A percentile compares a stretch with the other conserved stretches of the same genome.
Evolutionary conservation across 208 protist genomes (phyloP).

Genomic region (Wallacemonas collosoma): DNA sequence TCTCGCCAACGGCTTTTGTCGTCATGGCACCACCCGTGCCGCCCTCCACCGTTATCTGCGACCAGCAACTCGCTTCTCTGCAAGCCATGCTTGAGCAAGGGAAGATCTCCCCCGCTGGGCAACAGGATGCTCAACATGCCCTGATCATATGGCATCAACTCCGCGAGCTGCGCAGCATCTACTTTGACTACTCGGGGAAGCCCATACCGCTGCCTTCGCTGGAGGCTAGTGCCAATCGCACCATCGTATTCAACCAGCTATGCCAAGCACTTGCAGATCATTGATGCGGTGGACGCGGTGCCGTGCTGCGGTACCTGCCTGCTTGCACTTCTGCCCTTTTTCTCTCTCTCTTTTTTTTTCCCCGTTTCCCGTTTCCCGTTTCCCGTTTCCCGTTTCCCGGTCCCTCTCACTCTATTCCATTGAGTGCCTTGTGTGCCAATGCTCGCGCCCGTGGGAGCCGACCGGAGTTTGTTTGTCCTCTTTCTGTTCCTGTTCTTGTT

Average conservation of each 20-base stretch:
- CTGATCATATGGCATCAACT: conserved; percentile 11
- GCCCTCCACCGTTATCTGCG: neutral
- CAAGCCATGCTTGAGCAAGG: conserved; percentile 2
- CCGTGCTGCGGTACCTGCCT: neutral
- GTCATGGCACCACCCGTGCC: neutral
- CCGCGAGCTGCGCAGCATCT: neutral
- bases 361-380: neutral
- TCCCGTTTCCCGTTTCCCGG: neutral
- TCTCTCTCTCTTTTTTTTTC: conserved; percentile 3
- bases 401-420: neutral
- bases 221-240: neutral
- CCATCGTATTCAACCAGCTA: neutral
- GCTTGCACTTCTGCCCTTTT: neutral
- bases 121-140: neutral
- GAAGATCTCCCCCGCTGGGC: neutral
- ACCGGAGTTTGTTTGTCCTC: too few species aligned
- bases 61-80: neutral
- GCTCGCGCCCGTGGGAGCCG: too few species aligned
- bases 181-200: conserved; percentile 11
- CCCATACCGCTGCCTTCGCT: neutral
- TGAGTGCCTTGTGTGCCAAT: neutral
- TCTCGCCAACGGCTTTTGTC: conserved; percentile 1
- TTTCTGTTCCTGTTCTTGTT: too few species aligned
- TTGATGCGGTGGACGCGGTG: neutral
- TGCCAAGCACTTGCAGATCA: neutral